Conservation (phyloP, 371 early-diverging fungal species). For the Rhizomucor pusillus region DNA sequence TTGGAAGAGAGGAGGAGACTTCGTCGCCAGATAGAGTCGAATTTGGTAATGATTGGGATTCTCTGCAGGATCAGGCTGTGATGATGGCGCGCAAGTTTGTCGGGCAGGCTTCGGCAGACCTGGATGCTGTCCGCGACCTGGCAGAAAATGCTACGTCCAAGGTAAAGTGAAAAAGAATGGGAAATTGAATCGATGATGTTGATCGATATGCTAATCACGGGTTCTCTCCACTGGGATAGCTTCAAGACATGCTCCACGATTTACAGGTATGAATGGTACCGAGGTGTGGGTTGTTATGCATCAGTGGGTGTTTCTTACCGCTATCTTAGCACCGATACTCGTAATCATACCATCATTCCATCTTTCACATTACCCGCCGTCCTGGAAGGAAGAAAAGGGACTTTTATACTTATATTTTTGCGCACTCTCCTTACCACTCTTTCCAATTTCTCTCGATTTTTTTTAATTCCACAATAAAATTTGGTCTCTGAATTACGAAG, state of each 20-base stretch:
- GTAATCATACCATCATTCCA: too few relatives aligned
- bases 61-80: conserved; percentile 56
- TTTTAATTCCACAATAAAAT: too few relatives aligned
- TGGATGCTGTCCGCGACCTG: conserved; percentile 68
- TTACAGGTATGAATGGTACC: background rate
- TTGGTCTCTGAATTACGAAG: too few relatives aligned
- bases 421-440: too few relatives aligned
- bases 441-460: too few relatives aligned
- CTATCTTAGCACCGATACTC: too few relatives aligned
- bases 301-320: too few relatives aligned
- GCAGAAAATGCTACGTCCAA: conserved; percentile 60
- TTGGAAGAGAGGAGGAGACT: conserved; percentile 66
- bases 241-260: background rate
- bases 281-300: too few relatives aligned
- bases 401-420: too few relatives aligned
- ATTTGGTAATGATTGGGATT: conserved; percentile 38
- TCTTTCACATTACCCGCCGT: too few relatives aligned
- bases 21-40: conserved; percentile 1
- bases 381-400: too few relatives aligned
- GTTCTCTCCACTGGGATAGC: background rate
- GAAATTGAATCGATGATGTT: background rate
- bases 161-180: conserved; percentile 11
- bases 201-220: too few relatives aligned
- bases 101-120: conserved; percentile 73
- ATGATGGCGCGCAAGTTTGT: conserved; percentile 70